Evolutionary conservation across 768 basidiomycete genomes (phyloP).

Genomic region (Paxillus involutus): DNA sequence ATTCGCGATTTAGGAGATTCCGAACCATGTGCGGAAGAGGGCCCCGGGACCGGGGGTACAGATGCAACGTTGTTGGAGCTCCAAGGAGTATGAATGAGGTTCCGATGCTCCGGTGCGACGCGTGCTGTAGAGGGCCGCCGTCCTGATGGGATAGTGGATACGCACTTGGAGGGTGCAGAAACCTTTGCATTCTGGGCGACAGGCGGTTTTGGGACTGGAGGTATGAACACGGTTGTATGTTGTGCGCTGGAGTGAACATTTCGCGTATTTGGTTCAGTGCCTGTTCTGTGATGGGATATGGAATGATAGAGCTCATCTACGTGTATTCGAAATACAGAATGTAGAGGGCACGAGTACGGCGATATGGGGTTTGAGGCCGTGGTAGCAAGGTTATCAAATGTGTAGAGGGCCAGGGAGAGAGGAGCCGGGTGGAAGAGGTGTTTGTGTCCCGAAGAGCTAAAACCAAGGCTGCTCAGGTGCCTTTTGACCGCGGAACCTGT

Average conservation of each 20-base stretch:
- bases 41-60: not conserved
- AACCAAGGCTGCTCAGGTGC: slow-evolving; percentile 21
- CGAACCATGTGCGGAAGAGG: not conserved
- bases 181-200: not conserved
- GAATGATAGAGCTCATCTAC: slow-evolving; percentile 13
- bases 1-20: not conserved
- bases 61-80: not conserved
- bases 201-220: slow-evolving; percentile 11
- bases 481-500: slow-evolving; percentile 17
- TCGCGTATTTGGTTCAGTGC: not conserved
- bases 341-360: slow-evolving; percentile 25
- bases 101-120: not conserved
- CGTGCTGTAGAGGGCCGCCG: not conserved
- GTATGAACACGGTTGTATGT: slow-evolving; percentile 17
- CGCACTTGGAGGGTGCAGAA: not conserved
- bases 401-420: slow-evolving; percentile 35
- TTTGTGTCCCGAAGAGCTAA: slow-evolving; percentile 26
- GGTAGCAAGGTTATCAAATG: slow-evolving; percentile 22
- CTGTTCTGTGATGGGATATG: not conserved
- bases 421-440: slow-evolving; percentile 45
- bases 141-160: not conserved
- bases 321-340: slow-evolving; percentile 30
- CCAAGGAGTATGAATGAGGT: not conserved
- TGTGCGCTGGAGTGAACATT: slow-evolving; percentile 6
- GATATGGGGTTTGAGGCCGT: slow-evolving; percentile 14